Conservation (phyloP, 2,329 filamentous ascomycete species). For the Botrytis medusae region DNA sequence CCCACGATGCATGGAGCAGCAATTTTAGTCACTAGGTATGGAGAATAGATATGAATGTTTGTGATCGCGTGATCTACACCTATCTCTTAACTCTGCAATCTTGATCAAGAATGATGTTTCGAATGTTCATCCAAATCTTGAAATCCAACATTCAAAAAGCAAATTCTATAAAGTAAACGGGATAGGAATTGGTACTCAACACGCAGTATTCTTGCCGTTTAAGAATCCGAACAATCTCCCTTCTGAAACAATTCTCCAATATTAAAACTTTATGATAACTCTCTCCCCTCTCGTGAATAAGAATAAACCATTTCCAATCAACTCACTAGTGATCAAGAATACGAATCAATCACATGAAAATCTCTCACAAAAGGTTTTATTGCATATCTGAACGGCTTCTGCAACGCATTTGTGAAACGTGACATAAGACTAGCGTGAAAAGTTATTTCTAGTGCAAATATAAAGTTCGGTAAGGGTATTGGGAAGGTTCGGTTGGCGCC, state of each 20-base stretch:
- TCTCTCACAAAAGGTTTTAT: background rate
- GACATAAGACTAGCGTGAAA: background rate
- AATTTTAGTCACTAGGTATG: background rate
- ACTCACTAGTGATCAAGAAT: background rate
- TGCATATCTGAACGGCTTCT: background rate
- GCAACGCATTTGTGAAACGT: background rate
- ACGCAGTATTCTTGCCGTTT: too few species aligned
- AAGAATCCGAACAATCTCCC: too few species aligned
- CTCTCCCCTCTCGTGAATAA: too few species aligned
- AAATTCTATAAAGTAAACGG: too few species aligned
- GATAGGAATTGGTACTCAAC: too few species aligned
- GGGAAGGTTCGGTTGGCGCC: too few species aligned
- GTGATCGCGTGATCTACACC: accelerated
- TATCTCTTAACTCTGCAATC: too few species aligned
- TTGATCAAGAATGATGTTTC: background rate
- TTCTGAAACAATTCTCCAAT: too few species aligned
- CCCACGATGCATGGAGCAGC: accelerated
- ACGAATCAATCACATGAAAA: background rate
- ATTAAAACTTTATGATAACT: too few species aligned
- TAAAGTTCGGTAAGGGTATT: background rate
- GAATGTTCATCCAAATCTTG: background rate
- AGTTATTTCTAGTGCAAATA: background rate
- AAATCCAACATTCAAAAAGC: too few species aligned
- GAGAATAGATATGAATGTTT: background rate
- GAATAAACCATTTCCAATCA: background rate